phyloP scores from a whole-genome alignment of 495 filamentous ascomycete species.

The Clohesyomyces aquaticus region DNA sequence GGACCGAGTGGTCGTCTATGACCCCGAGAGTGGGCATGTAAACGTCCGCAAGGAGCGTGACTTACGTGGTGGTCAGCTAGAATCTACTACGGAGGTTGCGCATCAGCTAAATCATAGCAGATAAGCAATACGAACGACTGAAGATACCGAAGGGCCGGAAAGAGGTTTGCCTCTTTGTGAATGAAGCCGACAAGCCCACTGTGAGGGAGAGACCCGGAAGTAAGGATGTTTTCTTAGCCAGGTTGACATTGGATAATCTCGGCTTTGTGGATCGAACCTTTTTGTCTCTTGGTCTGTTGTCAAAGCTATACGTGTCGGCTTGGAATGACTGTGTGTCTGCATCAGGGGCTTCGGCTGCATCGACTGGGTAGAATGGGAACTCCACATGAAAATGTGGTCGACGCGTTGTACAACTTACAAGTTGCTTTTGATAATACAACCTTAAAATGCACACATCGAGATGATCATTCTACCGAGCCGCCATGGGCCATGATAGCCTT shows the following conservation, averaged over 20 bases:
- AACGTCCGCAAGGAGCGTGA: neutral
- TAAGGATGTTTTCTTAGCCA: neutral
- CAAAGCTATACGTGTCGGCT: neutral
- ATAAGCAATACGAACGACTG: neutral
- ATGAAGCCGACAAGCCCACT: neutral
- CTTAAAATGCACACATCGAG: neutral
- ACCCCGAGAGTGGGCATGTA: neutral
- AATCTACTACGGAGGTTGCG: neutral
- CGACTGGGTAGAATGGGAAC: neutral
- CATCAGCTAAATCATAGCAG: neutral
- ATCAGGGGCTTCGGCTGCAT: neutral
- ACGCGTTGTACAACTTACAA: neutral
- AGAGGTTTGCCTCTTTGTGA: neutral
- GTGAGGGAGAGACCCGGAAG: neutral
- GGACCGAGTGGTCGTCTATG: neutral
- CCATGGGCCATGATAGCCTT: neutral
- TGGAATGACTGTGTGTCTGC: neutral
- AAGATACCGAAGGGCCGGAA: neutral
- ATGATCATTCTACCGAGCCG: neutral
- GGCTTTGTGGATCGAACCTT: neutral
- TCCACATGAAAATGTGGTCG: neutral
- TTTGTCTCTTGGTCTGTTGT: neutral
- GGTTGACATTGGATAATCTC: neutral
- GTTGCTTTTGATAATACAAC: neutral
- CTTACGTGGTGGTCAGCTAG: neutral